Conservation (phyloP, 2,329 filamentous ascomycete species). For the Didymella segeticola region DNA sequence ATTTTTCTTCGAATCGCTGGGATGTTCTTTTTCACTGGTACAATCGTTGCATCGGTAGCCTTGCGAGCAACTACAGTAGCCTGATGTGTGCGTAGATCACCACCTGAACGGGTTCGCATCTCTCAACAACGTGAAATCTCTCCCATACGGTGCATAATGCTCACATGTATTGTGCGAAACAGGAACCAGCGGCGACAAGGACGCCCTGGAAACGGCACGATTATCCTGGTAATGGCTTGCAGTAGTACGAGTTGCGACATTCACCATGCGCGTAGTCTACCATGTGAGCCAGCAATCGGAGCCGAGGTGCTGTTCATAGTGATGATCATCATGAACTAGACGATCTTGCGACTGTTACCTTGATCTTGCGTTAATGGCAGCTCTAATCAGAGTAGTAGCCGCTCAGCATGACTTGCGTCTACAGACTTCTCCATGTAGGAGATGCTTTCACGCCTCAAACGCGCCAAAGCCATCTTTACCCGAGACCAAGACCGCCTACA, state of each 20-base stretch:
- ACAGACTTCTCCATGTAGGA: neutral
- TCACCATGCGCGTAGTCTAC: neutral
- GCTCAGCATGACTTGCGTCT: neutral
- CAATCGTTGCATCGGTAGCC: slow-evolving; percentile 8
- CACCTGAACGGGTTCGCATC: slow-evolving; percentile 8
- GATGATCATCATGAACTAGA: slow-evolving; percentile 2
- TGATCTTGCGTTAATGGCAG: neutral
- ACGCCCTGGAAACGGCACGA: slow-evolving; percentile 3
- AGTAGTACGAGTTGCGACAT: slow-evolving; percentile 14
- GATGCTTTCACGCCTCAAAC: neutral
- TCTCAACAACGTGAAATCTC: slow-evolving; percentile 12
- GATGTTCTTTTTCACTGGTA: slow-evolving; percentile 19
- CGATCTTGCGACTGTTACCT: neutral
- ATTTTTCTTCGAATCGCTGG: slow-evolving; percentile 5
- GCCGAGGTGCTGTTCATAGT: neutral
- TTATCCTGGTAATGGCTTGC: slow-evolving; percentile 23
- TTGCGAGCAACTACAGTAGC: slow-evolving; percentile 11
- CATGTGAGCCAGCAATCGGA: neutral
- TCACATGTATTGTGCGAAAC: neutral
- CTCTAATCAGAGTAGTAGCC: neutral
- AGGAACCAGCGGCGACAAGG: slow-evolving; percentile 8
- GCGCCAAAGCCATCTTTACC: slow-evolving; percentile 4
- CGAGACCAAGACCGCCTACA: neutral
- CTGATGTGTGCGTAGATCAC: slow-evolving; percentile 18
- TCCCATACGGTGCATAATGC: neutral